phyloP scores from a whole-genome alignment of 148 eudicot species.

The Dianthus caryophyllus region DNA sequence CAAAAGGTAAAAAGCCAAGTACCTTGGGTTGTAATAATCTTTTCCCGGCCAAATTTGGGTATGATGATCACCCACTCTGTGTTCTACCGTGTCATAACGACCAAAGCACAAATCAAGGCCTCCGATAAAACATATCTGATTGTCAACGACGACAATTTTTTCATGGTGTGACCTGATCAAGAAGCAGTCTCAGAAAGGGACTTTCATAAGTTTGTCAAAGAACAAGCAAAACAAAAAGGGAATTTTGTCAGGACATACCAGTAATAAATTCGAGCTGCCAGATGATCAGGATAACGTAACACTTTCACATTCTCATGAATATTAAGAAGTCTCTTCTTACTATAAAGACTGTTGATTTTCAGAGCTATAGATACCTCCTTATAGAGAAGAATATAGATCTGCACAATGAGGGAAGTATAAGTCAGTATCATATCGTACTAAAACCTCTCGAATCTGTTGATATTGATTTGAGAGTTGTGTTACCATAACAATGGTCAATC shows the following conservation, averaged over 20 bases:
- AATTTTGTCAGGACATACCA: constrained; percentile 38
- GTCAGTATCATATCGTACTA: constrained; percentile 4
- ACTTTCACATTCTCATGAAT: constrained; percentile 95
- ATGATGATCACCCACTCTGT: constrained; percentile 76
- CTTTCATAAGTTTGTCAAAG: constrained; percentile 9
- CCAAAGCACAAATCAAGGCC: constrained; percentile 97
- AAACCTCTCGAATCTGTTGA: not conserved
- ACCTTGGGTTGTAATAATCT: constrained; percentile 98
- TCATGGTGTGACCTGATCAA: constrained; percentile 96
- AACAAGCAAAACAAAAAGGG: not conserved
- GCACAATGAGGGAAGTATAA: constrained; percentile 25
- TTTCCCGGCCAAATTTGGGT: constrained; percentile 81
- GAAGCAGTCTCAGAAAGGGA: constrained; percentile 19
- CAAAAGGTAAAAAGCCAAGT: constrained; percentile 8
- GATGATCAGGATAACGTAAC: constrained; percentile 93
- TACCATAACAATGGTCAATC: not conserved
- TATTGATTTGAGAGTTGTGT: not conserved
- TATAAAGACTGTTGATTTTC: constrained; percentile 87
- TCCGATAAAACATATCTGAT: constrained; percentile 87
- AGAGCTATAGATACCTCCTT: constrained; percentile 92
- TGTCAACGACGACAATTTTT: constrained; percentile 86
- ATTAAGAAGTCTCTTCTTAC: constrained; percentile 77
- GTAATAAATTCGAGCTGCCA: constrained; percentile 71
- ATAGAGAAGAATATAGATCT: constrained; percentile 93
- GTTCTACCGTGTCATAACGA: constrained; percentile 81